Evolutionary conservation across 208 protist genomes (phyloP), one percentile per base, ranked within the genome.

Genomic region (Porcisia hertigi): DNA sequence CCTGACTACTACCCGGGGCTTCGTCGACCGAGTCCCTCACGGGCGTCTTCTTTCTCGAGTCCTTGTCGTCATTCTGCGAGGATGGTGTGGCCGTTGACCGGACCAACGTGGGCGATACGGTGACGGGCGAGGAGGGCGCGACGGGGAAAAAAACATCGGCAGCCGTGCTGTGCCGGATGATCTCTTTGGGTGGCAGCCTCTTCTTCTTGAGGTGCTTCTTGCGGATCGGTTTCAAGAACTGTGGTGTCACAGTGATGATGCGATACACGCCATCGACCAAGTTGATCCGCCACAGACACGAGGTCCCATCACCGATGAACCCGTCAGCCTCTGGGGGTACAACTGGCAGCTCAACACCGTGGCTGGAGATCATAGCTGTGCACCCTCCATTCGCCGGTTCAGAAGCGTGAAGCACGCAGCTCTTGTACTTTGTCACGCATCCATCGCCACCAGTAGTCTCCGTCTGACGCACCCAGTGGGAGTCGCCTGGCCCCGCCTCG

Each of bases 251-350:
- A 36, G 86, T 81, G 52, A 93, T 80, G 49, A 90, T 70, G 34
- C 88, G 83, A 23, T 65, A 70, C 2, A 66, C 34, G 41, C 69
- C 69, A 14, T 69, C 79, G 3, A 73, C 49, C 20, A 93, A 52
- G 59, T 58, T 58, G 23, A 93, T 80, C 3, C 88, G 86, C 86
- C 86, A 93, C 16, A 93, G 76, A 63, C 84, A 92, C 41, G 84
- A 81, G 30, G 76, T 54, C 20, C 84, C 88, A 43, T 90, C 88
- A 23, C 83, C 83, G 25, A 90, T 82, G 47, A 92, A 77, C 57
- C 82, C 79, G 30, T 76, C 62, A 1, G 73, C 84, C 66, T 76
- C 84, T 1, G 53, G 57, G 23, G 83, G 83, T 30, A 79, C 79
- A 6, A 64, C 76, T 1, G 73, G 66, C 39, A 81, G 45, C 45